Evolutionary conservation across 148 eudicot genomes (phyloP), one percentile per base, ranked within the genome.

Genomic region (Heliamphora exappendiculata): DNA sequence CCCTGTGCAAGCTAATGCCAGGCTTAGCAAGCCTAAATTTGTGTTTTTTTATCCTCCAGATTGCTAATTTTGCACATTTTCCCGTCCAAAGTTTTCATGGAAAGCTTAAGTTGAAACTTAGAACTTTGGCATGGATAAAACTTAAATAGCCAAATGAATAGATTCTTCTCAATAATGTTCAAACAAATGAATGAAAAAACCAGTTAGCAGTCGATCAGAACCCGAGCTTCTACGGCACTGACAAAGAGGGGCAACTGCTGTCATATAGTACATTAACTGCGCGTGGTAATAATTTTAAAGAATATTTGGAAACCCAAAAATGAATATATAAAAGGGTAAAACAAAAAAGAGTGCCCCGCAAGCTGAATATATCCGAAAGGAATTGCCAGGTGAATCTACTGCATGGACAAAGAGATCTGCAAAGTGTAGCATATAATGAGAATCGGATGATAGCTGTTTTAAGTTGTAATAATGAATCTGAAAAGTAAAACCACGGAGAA

Each of bases 351-450:
- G 55, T 33, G 37, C 80, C 42, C 42, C 17, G 24, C 31, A 70
- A 57, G 45, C 65, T 78, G 74, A 28, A 63, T n/a, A 78, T 78
- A 57, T 72, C 47, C 80, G n/a, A 58, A 73, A 73, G 24, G 24
- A 12, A 41, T 59, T 19, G 33, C 54, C 54, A 20, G 12, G 16
- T 39, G 39, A 60, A 24, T 34, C 29, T 60, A 7, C 37, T 42
- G 54, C 24, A 68, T 68, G 10, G 54, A 39, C 26, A 36, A 50
- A 72, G 63, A 37, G 62, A 59, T 71, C 81, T 78, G 76, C 76
- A 60, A 36, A 13, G 17, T 17, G 66, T 16, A 29, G 9, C 19
- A 70, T 33, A 60, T 36, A 39, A 53, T 45, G 16, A 78, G 62
- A 71, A 51, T 24, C 3, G 47, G 57, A 57, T 36, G 4, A 14